Base-by-base conservation (phyloP, 1,284 basidiomycete species). In the Fereydounia khargensis region DNA sequence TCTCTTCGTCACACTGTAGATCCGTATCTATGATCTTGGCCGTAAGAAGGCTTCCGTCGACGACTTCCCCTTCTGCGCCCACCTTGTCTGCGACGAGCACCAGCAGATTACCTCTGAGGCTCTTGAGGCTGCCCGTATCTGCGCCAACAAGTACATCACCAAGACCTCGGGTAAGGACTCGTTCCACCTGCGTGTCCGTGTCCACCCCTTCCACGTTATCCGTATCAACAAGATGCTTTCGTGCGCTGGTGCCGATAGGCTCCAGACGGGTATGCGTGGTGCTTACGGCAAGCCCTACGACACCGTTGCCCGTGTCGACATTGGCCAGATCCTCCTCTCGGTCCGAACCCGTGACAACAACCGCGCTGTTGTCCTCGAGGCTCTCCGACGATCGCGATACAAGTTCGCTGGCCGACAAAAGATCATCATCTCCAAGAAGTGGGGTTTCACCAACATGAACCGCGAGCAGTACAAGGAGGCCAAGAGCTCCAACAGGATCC, bases 171-270 rank as follows among this genome's bases (percentile, higher is more conserved):
- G 94, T 77, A 97, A 97, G 82, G 94, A 98, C 76, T 89, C 92
- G 17, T 97, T 98, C 91, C 94, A 98, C 80, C 79, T 97, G 78
- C 86, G 94, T 74, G 91, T 98, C 69, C 88, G 92, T 64, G 91
- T 91, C 48, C 94, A 98, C 82, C 94, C 94, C 55, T 96, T 88
- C 90, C 94, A 97, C 79, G 90, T 97, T 70, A 81, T 98, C 80
- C 89, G 94, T 70, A 97, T 96, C 87, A 96, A 98, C 89, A 98
- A 98, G 86, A 97, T 96, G 89, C 89, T 97, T 83, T 90, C 88
- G 56, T 96, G 94, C 79, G 94, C 94, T 71, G 94, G 94, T 77
- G 92, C 94, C 74, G 94, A 97, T 91, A 89, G 89, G 56, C 70
- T 75, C 69, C 92, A 97, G 80, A 95, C 94, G 51, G 94, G 94